phyloP scores from a whole-genome alignment of 768 basidiomycete genomes.

The Collybia nuda region DNA sequence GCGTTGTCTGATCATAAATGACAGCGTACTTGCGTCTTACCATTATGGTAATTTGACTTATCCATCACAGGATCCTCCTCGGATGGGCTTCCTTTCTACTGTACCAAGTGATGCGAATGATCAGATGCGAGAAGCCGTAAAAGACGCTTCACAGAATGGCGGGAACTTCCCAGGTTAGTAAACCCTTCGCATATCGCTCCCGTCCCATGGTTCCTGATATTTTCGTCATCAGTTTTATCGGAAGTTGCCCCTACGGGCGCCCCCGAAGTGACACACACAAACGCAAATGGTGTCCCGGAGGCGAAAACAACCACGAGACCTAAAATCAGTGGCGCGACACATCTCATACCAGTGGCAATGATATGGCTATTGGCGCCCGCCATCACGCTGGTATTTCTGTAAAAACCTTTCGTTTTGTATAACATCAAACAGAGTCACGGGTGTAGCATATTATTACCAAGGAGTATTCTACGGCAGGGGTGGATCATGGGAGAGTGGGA shows the following conservation, averaged over 20 bases:
- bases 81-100: constrained; percentile 71
- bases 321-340: not conserved
- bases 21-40: constrained; percentile 64
- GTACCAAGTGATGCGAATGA: constrained; percentile 56
- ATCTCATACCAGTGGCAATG: not conserved
- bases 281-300: constrained; percentile 21
- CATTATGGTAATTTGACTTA: constrained; percentile 72
- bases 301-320: constrained; percentile 11
- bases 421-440: too few relatives aligned
- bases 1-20: not conserved
- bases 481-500: too few relatives aligned
- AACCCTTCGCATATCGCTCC: not conserved
- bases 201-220: not conserved
- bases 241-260: constrained; percentile 40
- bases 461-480: too few relatives aligned
- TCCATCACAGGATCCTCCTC: constrained; percentile 67
- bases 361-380: too few relatives aligned
- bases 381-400: too few relatives aligned
- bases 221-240: constrained; percentile 29
- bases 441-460: too few relatives aligned
- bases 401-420: too few relatives aligned
- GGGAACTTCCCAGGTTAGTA: constrained; percentile 34
- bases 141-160: constrained; percentile 24
- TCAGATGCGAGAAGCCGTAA: constrained; percentile 25
- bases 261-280: constrained; percentile 17